Percentiles rank a stretch among this genome's conserved stretches.
These are phyloP conservation scores for Xylariaceae sp. DNA, from an alignment of 2,329 filamentous ascomycete genomes.

Conservation along the genomic window DNA sequence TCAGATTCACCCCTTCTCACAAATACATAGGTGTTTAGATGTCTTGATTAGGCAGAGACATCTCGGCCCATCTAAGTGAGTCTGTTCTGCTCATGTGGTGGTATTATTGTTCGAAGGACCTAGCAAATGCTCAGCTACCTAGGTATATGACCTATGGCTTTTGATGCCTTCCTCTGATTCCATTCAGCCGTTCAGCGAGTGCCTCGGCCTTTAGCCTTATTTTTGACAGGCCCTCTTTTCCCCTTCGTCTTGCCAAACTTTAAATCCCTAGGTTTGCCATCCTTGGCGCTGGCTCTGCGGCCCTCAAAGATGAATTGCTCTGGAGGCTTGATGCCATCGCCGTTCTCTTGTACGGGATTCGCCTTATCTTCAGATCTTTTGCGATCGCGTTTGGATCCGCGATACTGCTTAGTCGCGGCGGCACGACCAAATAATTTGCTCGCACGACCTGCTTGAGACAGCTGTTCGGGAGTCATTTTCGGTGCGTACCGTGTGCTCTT, in stretches of 20 bases:
- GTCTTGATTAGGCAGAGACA: too few relatives aligned
- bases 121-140: background rate
- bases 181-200: constrained; percentile 32
- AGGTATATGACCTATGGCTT: constrained; percentile 15
- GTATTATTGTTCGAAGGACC: constrained; percentile 6
- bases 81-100: background rate
- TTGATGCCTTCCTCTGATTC: constrained; percentile 29
- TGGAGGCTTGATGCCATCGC: constrained; percentile 47
- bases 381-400: constrained; percentile 29
- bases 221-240: constrained; percentile 39
- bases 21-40: too few relatives aligned
- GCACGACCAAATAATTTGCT: constrained; percentile 67
- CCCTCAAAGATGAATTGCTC: constrained; percentile 78
- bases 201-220: constrained; percentile 27
- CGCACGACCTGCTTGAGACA: constrained; percentile 67
- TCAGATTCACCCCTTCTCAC: too few relatives aligned
- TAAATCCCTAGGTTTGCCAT: constrained; percentile 57
- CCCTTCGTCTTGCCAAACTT: constrained; percentile 51
- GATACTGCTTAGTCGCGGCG: constrained; percentile 48
- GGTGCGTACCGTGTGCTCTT: constrained; percentile 55
- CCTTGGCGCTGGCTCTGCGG: constrained; percentile 62
- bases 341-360: constrained; percentile 7
- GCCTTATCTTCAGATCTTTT: constrained; percentile 23
- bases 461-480: constrained; percentile 64
- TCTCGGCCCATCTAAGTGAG: background rate